Base-by-base conservation (phyloP, 371 early-diverging fungal genomes). In the Haplosporangium sp. region DNA sequence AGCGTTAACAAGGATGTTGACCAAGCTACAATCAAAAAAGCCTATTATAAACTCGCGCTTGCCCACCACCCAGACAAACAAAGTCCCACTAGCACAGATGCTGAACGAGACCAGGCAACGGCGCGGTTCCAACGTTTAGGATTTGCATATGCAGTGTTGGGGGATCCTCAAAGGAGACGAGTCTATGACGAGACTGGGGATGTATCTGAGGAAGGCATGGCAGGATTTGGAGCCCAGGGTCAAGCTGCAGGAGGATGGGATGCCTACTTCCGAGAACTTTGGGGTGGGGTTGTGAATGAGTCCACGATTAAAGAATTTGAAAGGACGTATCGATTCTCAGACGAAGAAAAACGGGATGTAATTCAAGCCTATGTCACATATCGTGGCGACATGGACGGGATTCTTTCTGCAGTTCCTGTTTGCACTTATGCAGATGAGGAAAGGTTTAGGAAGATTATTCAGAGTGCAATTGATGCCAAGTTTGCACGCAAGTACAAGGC, bases 1-100 rank as follows among this genome's bases (percentile, higher is more conserved):
- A 73, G 60, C 34, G 63, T 78, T n/a, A 37, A 19, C 35, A 66
- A 74, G 61, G 67, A 70, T 38, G 79, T 69, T 1, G 74, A 79
- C 71, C 79, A 74, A 17, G 50, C 68, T 61, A 63, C 67, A 48
- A 95, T 98, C 71, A 94, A 94, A 65, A 92, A 91, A 71, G 95
- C 96, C 20, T 99, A 94, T 82, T 90, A 94, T 45, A 91, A 90
- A 72, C 89, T 97, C 65, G 95, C 95, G 3, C 86, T 96, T 61
- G 84, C 88, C 37, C 85, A 83, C 72, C 95, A 94, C 74, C 96
- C 96, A 3, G 97, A 97, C 75, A 97, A 96, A 70, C 91, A 93
- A 64, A 74, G 87, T 53, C 61, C 83, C 2, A 76, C 72, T 82
- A 91, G 83, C 67, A 90, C 79, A 38, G 91, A 92, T 34, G 72